A percentile compares a stretch with the other conserved stretches of the same genome.
Conservation (phyloP, 345 rosid genomes). For the Eucalyptus cloeziana region DNA sequence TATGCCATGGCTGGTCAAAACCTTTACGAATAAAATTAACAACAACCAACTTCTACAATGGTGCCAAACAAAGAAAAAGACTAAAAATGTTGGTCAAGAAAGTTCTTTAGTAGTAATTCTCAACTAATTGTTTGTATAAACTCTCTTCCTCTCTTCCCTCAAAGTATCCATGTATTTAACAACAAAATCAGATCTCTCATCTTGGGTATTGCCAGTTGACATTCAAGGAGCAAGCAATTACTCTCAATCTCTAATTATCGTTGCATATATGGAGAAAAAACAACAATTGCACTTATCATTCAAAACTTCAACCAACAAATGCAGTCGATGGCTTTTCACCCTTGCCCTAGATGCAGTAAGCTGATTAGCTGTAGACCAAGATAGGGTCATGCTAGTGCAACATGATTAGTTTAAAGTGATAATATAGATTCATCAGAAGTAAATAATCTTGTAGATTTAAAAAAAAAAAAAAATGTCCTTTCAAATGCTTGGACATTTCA, state of each 20-base stretch:
- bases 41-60: neutral
- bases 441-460: neutral
- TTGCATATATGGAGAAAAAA: neutral
- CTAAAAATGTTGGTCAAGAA: neutral
- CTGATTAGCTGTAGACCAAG: neutral
- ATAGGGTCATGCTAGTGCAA: neutral
- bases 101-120: neutral
- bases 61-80: neutral
- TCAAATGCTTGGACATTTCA: neutral
- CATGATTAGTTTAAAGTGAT: neutral
- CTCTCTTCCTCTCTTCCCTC: neutral
- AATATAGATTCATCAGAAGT: neutral
- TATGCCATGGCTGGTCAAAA: neutral
- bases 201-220: neutral
- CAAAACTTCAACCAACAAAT: neutral
- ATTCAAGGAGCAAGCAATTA: neutral
- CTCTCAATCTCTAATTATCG: neutral
- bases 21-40: neutral
- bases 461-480: neutral
- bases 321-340: accelerated
- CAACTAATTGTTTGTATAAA: neutral
- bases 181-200: neutral
- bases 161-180: neutral
- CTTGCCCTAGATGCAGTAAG: neutral
- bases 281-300: neutral